Base-by-base conservation (phyloP, 441 rosid genomes). In the Gossypium laxum region DNA sequence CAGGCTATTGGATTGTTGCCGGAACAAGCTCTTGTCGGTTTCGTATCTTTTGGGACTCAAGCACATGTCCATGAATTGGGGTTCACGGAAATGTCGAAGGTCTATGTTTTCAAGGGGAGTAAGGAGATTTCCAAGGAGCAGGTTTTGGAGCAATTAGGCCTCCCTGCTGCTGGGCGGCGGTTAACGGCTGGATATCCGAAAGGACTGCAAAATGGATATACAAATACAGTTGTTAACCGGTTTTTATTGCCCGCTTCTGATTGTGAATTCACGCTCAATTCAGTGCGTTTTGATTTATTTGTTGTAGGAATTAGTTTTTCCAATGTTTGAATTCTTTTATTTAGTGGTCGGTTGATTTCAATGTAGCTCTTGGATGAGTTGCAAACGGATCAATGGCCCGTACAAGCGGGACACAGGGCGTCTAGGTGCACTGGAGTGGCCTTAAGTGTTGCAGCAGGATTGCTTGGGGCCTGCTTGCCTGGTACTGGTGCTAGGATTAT, bases 341-440 rank as follows among this genome's bases (percentile, higher is more conserved):
- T 50, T 18, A 59, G 17, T 26, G 6, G 56, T 70, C 71, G 24
- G 57, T 74, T 8, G 28, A 6, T 61, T 51, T 57, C 50, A 76
- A 10, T 78, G 50, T 69, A 92, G 99, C 84, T 94, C 56, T 80
- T 94, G 91, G 99, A 92, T 82, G 99, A 94, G 83, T 81, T 94
- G 78, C 94, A 94, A 81, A 71, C 91, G 64, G 97, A 94, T 80
- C 99, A 94, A 74, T 94, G 99, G 99, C 94, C 98, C 10, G 90
- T 92, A 58, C 74, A 75, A 45, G 90, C 91, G 0, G 97, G 96
- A 7, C 82, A 70, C 62, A 84, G 99, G 43, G 80, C 96, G 0
- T 84, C 85, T 0, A 80, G 99, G 76, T 92, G 98, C 74, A 94
- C 98, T 0, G 99, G 99, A 67, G 96, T 92, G 76, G 99, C 99